Evolutionary conservation across 2,329 filamentous ascomycete species (phyloP), one percentile per base, ranked within the genome.

Genomic region (Fusarium piperis): DNA sequence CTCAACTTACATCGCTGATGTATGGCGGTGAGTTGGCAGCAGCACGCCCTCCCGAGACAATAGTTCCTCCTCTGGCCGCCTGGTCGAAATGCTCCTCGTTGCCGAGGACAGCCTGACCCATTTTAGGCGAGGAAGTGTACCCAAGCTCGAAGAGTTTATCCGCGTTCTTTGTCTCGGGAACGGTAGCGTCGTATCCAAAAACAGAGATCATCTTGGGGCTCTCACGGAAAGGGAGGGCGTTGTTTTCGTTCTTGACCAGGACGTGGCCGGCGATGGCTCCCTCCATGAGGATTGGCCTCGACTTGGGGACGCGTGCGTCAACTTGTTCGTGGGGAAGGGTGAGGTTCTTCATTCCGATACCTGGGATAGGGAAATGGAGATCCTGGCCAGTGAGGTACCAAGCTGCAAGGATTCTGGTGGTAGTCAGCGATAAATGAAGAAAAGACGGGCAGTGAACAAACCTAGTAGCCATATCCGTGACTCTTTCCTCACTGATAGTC

Each of bases 391-490:
- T 39, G 15, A 73, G 70, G 6, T 73, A 73, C 70, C 70, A 73
- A 2, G 70, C 70, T 1, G 70, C 70, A 2, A 73, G 11, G 1
- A 73, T 73, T 28, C 70, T 73, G 0, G n/a, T 0, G 0, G 0
- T 0, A 6, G 13, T 72, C 2, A 70, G 59, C 70, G 23, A 39
- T 74, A 6, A 12, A 2, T 3, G 4, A 6, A 1, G 7, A 1
- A 0, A 0, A 1, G 2, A 6, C 1, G 1, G 56, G 1, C 90
- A 85, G 48, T 89, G 85, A 7, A 55, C 61, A 30, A 46, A 67
- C 70, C 94, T 90, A 11, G 91, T 92, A 0, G 89, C 92, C 90
- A 95, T 95, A 79, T 97, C 94, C 61, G 93, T 91, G 2, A 97
- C 77, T 28, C 94, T 87, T 77, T 87, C 90, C 72, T 91, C 89